phyloP scores from a whole-genome alignment of 352 stramenopile genomes.

The Phytophthora idaei region DNA sequence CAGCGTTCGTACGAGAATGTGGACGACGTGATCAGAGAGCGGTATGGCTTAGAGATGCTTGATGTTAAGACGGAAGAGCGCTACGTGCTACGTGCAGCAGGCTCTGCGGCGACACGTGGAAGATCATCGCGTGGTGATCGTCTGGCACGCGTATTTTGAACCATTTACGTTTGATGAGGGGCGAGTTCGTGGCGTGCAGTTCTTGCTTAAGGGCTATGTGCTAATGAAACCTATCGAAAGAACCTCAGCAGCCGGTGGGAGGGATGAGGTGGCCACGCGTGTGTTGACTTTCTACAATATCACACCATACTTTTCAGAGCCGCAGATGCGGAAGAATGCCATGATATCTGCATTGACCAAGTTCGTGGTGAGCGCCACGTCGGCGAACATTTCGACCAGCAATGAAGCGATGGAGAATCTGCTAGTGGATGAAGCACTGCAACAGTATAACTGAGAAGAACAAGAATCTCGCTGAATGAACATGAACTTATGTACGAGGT shows the following conservation, averaged over 20 bases:
- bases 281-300: constrained; percentile 54
- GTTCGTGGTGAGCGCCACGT: constrained; percentile 45
- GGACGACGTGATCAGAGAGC: constrained; percentile 51
- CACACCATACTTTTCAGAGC: constrained; percentile 45
- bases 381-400: constrained; percentile 40
- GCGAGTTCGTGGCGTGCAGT: constrained; percentile 32
- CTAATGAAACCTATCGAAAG: constrained; percentile 10
- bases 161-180: constrained; percentile 50
- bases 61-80: constrained; percentile 42
- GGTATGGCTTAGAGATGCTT: constrained; percentile 55
- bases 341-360: constrained; percentile 41
- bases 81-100: constrained; percentile 55
- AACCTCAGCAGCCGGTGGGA: too few species aligned
- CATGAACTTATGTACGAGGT: neutral
- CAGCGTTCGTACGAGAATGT: constrained; percentile 12
- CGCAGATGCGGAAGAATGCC: constrained; percentile 22
- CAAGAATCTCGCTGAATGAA: too few species aligned
- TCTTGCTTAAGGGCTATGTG: constrained; percentile 20
- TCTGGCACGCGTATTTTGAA: constrained; percentile 57
- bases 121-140: constrained; percentile 51
- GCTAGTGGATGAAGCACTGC: constrained; percentile 17
- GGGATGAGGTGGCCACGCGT: neutral
- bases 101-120: constrained; percentile 55
- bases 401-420: constrained; percentile 56
- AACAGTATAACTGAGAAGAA: neutral